A percentile compares a stretch with the other conserved stretches of the same genome.
Conservation (phyloP, 768 basidiomycete species). For the Trametes elegans region DNA sequence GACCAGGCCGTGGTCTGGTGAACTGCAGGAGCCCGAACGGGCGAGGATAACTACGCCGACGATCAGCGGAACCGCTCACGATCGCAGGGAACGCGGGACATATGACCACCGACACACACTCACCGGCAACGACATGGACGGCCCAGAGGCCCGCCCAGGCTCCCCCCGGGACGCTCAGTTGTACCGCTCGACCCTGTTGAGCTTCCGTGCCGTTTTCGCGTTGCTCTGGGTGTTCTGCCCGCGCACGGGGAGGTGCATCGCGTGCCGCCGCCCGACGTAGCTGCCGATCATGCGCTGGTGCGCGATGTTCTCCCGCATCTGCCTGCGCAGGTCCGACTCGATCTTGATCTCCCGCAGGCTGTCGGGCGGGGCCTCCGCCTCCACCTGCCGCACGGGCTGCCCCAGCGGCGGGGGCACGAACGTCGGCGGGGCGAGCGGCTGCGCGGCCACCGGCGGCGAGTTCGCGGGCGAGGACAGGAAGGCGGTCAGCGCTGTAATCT, state of each 20-base stretch:
- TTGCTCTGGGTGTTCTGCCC: slow-evolving; percentile 93
- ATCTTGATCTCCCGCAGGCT: slow-evolving; percentile 74
- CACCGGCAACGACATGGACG: not conserved
- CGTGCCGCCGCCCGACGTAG: slow-evolving; percentile 90
- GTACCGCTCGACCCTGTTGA: slow-evolving; percentile 80
- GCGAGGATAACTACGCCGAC: not conserved
- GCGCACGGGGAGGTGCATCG: slow-evolving; percentile 89
- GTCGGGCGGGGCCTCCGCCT: slow-evolving; percentile 39
- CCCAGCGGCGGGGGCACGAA: slow-evolving; percentile 49
- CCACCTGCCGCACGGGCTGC: slow-evolving; percentile 25
- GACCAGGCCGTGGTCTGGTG: too few relatives aligned
- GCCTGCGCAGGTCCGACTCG: slow-evolving; percentile 81
- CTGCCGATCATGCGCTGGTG: slow-evolving; percentile 94
- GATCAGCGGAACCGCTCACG: not conserved
- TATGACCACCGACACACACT: not conserved
- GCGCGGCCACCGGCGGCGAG: slow-evolving; percentile 59
- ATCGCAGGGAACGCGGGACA: not conserved
- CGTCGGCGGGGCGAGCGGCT: slow-evolving; percentile 59
- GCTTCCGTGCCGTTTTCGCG: slow-evolving; percentile 84
- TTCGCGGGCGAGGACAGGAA: slow-evolving; percentile 90
- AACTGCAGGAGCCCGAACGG: too few relatives aligned
- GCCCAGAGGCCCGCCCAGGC: not conserved
- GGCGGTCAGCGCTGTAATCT: slow-evolving; percentile 89
- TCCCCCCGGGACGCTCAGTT: slow-evolving; percentile 26
- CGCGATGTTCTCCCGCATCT: slow-evolving; percentile 86